phyloP scores from a whole-genome alignment of 352 stramenopile genomes.

The Aphanomyces astaci region DNA sequence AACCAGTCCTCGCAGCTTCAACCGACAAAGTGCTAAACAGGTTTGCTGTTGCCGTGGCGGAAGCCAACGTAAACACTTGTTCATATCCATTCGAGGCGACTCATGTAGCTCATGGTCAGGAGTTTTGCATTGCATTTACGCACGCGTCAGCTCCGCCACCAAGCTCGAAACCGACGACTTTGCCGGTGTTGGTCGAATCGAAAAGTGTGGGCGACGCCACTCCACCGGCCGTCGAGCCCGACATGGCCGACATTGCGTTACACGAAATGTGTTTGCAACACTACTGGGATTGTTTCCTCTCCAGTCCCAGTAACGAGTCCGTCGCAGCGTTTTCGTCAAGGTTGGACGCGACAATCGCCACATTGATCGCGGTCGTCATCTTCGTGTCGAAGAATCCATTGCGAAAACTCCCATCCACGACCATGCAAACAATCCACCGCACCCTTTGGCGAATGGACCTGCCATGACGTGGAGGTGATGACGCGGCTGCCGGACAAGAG shows the following conservation, averaged over 20 bases:
- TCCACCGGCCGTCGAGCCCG: too few relatives aligned
- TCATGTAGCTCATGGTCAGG: too few relatives aligned
- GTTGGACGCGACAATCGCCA: background rate
- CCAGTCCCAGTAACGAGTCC: background rate
- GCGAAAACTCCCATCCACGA: background rate
- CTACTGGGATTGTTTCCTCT: background rate
- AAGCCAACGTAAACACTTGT: background rate
- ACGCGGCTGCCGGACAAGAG: too few relatives aligned
- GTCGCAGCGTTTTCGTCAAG: background rate
- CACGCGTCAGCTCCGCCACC: too few relatives aligned
- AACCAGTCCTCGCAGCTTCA: background rate
- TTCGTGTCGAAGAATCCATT: background rate
- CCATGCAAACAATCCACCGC: background rate
- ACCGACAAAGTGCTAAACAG: background rate
- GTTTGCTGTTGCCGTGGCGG: background rate
- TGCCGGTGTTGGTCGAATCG: too few relatives aligned
- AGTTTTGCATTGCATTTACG: too few relatives aligned
- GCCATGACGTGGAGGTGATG: too few relatives aligned
- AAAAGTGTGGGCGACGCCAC: too few relatives aligned
- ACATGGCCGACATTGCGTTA: background rate
- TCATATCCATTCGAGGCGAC: too few relatives aligned
- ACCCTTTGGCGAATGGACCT: background rate
- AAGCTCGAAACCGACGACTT: too few relatives aligned
- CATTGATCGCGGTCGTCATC: background rate
- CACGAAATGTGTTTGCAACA: background rate